Base-by-base conservation (phyloP, 2,329 filamentous ascomycete genomes). In the Fusarium sterilihyphosum region DNA sequence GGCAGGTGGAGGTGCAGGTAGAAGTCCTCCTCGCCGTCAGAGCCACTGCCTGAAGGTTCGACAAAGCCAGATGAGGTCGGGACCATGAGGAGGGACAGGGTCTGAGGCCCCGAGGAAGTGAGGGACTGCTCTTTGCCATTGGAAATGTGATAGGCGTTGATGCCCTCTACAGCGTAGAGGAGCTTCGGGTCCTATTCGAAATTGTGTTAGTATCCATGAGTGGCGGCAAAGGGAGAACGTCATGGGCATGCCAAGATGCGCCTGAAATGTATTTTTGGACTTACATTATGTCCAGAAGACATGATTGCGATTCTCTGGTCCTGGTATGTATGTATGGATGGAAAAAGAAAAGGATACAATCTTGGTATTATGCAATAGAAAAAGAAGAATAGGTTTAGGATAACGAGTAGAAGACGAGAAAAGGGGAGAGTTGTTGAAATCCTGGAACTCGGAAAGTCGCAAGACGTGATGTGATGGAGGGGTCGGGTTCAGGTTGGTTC, bases 1-100 rank as follows among this genome's bases (percentile, higher is more conserved):
- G 96, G 95, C 16, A 98, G 91, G 79, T 98, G 95, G 31, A 99
- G 90, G 83, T 98, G 96, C 10, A 99, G 91, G 82, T 98, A 98
- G 85, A 98, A 98, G 86, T 98, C 96, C 81, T 98, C 93, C 80
- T 95, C 92, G 74, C 90, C 92, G 73, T 90, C 77, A 52, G 88
- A 86, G 63, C 90, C 87, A 50, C 90, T 85, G 65, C 88, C 88
- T 18, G 86, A 78, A 16, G 83, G 80, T 66, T 90, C 88, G 54
- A 88, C 87, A 78, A 90, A 93, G 31, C 92, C 89, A 37, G 94
- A 94, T 22, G 92, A 93, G 7, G 96, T 98, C 12, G 96, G 96
- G 24, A 98, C 96, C 96, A 98, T 98, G 78, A 98, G 85, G 65
- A 98, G 88, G 29, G 96, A 98, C 61, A 99, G 88, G 0, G 95